Evolutionary conservation across 202 grass and related monocot species (phyloP).

Genomic region (Schoenoplectus tabernaemontani): DNA sequence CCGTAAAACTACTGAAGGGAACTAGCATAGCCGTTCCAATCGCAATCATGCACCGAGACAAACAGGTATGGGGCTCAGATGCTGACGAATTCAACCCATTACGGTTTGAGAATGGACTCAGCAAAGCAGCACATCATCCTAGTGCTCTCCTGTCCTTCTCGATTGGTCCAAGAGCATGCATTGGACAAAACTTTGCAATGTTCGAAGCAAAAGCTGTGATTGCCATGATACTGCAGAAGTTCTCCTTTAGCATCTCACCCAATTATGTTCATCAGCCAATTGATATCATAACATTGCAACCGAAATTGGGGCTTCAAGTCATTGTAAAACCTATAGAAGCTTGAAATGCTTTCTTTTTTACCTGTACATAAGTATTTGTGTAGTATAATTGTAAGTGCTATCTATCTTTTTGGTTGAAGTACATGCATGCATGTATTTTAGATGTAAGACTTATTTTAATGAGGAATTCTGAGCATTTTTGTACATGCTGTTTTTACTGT

Average conservation of each 20-base stretch:
- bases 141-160: not conserved
- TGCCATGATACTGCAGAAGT: slow-evolving; percentile 38
- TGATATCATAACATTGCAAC: slow-evolving; percentile 23
- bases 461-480: not conserved
- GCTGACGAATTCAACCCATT: not conserved
- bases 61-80: not conserved
- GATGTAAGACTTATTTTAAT: not conserved
- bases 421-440: not conserved
- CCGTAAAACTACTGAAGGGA: not conserved
- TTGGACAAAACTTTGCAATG: slow-evolving; percentile 42
- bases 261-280: slow-evolving; percentile 28
- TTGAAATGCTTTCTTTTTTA: not conserved
- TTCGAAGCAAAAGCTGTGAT: slow-evolving; percentile 41
- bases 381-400: too few relatives aligned
- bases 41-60: not conserved
- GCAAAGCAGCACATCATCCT: not conserved
- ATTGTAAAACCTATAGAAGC: slow-evolving; percentile 11
- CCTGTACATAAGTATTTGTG: not conserved
- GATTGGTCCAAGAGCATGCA: slow-evolving; percentile 18
- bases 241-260: slow-evolving; percentile 23
- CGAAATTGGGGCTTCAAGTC: slow-evolving; percentile 34
- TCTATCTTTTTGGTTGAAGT: not conserved
- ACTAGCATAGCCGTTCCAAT: not conserved
- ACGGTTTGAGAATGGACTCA: not conserved
- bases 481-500: too few relatives aligned